Evolutionary conservation across 2,329 filamentous ascomycete genomes (phyloP), one percentile per base, ranked within the genome.

Genomic region (Kalaharituber pfeilii): DNA sequence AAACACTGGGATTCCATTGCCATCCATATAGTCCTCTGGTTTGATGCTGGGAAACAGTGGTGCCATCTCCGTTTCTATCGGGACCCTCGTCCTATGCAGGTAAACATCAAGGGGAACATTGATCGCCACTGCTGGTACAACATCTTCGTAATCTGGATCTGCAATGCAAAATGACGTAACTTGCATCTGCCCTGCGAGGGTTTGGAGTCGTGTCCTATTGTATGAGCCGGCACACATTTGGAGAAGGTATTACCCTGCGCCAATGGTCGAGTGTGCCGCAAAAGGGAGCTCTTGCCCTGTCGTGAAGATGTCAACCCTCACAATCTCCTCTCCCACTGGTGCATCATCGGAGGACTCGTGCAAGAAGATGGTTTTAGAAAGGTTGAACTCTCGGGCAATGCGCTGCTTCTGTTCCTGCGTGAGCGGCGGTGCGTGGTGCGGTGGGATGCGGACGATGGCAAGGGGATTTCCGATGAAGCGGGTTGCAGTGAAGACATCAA

Each of bases 51-150:
- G 33, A 3, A 39, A 39, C 20, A 39, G 20, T 5, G 33, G 4
- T 18, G 20, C 65, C 3, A 66, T 69, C 22, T 65, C 62, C 5
- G 44, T 26, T 22, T 11, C 15, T 13, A 22, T 22, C n/a, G n/a
- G n/a, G 15, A 22, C 24, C 44, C n/a, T n/a, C n/a, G 63, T 56
- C 25, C 61, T 60, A 67, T 87, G 83, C 54, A 79, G 63, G 62
- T 78, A 81, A 58, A 81, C 72, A 57, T 82, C 71, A 64, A 85
- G 80, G 29, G 83, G 82, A 58, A 88, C 80, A n/a, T n/a, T n/a
- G n/a, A n/a, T n/a, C n/a, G n/a, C n/a, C n/a, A 47, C 2, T 13
- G 42, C 24, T n/a, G n/a, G n/a, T n/a, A n/a, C n/a, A n/a, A n/a
- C n/a, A n/a, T n/a, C n/a, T n/a, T n/a, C n/a, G n/a, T n/a, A n/a